Evolutionary conservation across 768 basidiomycete species (phyloP), one percentile per base, ranked within the genome.

Genomic region (Lentinula lateritia): DNA sequence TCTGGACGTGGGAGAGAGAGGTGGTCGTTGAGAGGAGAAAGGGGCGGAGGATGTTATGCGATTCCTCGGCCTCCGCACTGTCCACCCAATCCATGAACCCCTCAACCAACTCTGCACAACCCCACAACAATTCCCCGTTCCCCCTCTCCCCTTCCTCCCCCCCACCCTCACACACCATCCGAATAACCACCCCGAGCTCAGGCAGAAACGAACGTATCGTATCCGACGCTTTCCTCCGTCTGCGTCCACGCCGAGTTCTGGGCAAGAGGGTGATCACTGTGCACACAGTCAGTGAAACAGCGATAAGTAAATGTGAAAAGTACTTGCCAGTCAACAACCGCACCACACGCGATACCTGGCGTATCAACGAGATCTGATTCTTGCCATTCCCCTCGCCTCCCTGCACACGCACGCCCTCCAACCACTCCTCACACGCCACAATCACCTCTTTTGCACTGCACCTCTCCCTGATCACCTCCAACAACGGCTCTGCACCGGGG

Each of bases 361-460:
- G 62, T 5, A 69, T 59, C 6, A 16, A 63, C 6, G 39, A 10
- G 8, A 41, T 23, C 15, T 0, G 4, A 56, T n/a, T n/a, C n/a
- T n/a, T n/a, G n/a, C n/a, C n/a, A n/a, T n/a, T n/a, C n/a, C n/a
- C n/a, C n/a, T n/a, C n/a, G n/a, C n/a, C n/a, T n/a, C n/a, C n/a
- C n/a, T n/a, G n/a, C n/a, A n/a, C n/a, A n/a, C n/a, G n/a, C n/a
- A n/a, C n/a, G n/a, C n/a, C n/a, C 23, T 56, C 55, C 39, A 77
- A 52, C 13, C 71, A 72, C 65, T 83, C 83, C 66, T 83, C 80
- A 6, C 72, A 71, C 1, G 77, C 76, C 41, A 84, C 77, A 0
- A 81, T 66, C 0, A 79, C 72, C 65, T 84, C 83, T 61, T 78
- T 82, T 0, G 82, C 69, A 16, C 76, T 74, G 18, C 76, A 64